phyloP scores from a whole-genome alignment of 169 alveolate genomes.

The Cryptosporidium meleagridis region DNA sequence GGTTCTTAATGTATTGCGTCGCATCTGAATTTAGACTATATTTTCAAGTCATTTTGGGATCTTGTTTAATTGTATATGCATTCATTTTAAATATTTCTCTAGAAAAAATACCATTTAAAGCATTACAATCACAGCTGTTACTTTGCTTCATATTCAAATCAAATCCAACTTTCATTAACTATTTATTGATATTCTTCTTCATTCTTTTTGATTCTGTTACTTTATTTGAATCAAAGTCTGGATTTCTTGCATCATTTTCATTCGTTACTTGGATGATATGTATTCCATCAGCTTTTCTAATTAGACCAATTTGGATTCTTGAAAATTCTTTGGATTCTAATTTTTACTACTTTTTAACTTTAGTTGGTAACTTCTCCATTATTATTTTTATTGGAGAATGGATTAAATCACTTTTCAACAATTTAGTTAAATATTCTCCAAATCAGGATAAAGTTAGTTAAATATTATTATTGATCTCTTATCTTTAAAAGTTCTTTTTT shows the following conservation, averaged over 20 bases:
- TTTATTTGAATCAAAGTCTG: conserved; percentile 11
- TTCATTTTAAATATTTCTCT: neutral
- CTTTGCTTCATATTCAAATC: neutral
- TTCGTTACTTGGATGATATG: conserved; percentile 12
- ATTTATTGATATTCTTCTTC: conserved; percentile 6
- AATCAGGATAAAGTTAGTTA: neutral
- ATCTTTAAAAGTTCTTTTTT: no score
- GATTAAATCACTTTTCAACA: conserved; percentile 32
- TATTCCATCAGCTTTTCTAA: conserved; percentile 15
- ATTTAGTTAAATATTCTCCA: neutral
- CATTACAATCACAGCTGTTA: neutral
- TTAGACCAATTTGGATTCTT: conserved; percentile 49
- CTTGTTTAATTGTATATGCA: neutral
- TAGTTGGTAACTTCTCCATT: conserved; percentile 5
- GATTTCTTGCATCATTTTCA: neutral
- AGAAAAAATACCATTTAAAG: conserved; percentile 9
- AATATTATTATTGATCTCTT: neutral
- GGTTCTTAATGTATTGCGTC: conserved; percentile 44
- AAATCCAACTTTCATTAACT: conserved; percentile 36
- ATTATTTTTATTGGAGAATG: conserved; percentile 43
- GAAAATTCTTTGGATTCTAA: conserved; percentile 44
- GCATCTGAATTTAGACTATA: conserved; percentile 20
- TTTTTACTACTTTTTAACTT: conserved; percentile 12
- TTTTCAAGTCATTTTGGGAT: conserved; percentile 26
- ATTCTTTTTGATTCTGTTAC: conserved; percentile 48